Evolutionary conservation across 768 basidiomycete species (phyloP), one percentile per base, ranked within the genome.

Genomic region (Boletellus ananiceps): DNA sequence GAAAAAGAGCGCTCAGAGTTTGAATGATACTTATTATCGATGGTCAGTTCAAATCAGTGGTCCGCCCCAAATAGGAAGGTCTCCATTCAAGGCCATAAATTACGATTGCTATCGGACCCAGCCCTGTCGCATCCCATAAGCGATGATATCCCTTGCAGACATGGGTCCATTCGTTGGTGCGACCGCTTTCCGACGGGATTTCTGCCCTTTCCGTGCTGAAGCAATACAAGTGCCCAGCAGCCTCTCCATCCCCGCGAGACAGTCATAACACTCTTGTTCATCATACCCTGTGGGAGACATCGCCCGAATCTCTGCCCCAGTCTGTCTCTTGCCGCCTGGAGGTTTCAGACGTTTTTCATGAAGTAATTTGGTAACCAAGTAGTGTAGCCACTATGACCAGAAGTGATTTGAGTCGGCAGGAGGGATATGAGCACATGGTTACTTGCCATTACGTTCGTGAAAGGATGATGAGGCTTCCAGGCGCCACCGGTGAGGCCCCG

Each of bases 381-480:
- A 93, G 59, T 93, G 89, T 16, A 95, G 70, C 93, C 93, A 96
- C 93, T 94, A 58, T n/a, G 35, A 25, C 29, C 38, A 43, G 44
- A 38, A n/a, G 21, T 19, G n/a, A 48, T 49, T 8, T 61, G 46
- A 56, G 49, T 43, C 25, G 23, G 18, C 48, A 39, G n/a, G 18
- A n/a, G 14, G 42, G 31, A 40, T 8, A 32, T 16, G 4, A 40
- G 21, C 5, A 33, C 5, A 37, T 18, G 47, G 13, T 4, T 21
- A 59, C 81, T 61, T 61, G 94, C 95, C 81, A 98, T 82, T 33
- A 96, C 82, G 63, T 97, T 98, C 9, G 92, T 93, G 15, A 86
- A 67, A 2, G 92, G 92, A 48, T 81, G 76, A 64, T 83, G 96
- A 9, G 67, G 76, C 56, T 80, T 77, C 96, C 96, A 99, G 36